Conservation (phyloP, 257 asterid species). For the Plantago major region DNA sequence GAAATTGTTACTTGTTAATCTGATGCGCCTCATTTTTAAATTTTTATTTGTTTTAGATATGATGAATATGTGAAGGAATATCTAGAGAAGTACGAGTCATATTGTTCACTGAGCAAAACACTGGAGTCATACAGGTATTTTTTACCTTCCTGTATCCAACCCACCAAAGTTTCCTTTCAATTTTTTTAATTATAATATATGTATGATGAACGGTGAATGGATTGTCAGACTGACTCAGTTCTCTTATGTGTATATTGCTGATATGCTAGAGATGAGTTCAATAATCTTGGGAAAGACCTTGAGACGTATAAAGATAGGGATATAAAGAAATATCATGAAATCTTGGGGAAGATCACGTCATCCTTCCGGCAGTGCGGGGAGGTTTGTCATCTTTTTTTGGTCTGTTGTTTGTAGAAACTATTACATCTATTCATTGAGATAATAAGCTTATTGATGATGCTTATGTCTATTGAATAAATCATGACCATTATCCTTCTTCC, state of each 20-base stretch:
- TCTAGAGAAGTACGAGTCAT: constrained; percentile 72
- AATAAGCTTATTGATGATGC: neutral
- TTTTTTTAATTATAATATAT: neutral
- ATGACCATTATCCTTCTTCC: constrained; percentile 1
- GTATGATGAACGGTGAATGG: constrained; percentile 4
- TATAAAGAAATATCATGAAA: constrained; percentile 46
- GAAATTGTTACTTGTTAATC: too few relatives aligned
- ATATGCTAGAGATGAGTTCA: constrained; percentile 60
- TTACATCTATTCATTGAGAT: neutral
- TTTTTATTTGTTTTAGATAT: constrained; percentile 44
- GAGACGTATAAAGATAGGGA: constrained; percentile 63
- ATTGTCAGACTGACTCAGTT: constrained; percentile 13
- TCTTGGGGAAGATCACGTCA: constrained; percentile 52
- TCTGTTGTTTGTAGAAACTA: constrained; percentile 13
- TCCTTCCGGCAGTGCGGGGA: constrained; percentile 73
- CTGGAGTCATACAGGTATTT: constrained; percentile 76
- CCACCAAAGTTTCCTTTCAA: constrained; percentile 13
- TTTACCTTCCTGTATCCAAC: constrained; percentile 20
- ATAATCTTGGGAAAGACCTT: constrained; percentile 64
- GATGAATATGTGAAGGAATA: constrained; percentile 78
- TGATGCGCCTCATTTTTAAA: too few relatives aligned
- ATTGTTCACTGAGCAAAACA: constrained; percentile 53
- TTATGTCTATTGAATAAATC: constrained; percentile 1
- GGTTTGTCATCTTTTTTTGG: constrained; percentile 35
- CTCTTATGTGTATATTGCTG: constrained; percentile 24